A percentile compares a stretch with the other conserved stretches of the same genome.
Evolutionary conservation across 2,329 filamentous ascomycete genomes (phyloP).

Genomic region (Raffaelea ambrosiae): DNA sequence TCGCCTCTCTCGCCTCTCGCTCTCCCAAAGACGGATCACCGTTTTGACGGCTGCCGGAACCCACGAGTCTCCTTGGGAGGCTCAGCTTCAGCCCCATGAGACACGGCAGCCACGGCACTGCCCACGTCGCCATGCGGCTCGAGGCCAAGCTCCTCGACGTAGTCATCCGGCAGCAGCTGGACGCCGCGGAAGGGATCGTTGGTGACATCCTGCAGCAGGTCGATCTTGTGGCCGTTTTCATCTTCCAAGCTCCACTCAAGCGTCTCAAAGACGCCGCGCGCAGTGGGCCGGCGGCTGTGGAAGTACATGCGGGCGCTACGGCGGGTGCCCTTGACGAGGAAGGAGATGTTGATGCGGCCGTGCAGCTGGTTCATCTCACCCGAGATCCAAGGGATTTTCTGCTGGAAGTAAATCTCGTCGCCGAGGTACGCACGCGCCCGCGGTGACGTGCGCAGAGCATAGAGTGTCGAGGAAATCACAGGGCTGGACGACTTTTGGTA

Average conservation of each 20-base stretch:
- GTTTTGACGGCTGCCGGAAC: slow-evolving; percentile 41
- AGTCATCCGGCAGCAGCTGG: slow-evolving; percentile 12
- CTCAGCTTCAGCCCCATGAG: neutral
- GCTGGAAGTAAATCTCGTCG: slow-evolving; percentile 75
- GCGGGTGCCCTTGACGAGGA: slow-evolving; percentile 75
- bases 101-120: slow-evolving; percentile 1
- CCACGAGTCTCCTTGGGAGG: slow-evolving; percentile 26
- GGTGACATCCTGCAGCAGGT: slow-evolving; percentile 59
- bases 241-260: slow-evolving; percentile 80
- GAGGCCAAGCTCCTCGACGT: slow-evolving; percentile 25
- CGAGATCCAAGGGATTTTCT: slow-evolving; percentile 73
- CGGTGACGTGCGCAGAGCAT: slow-evolving; percentile 76
- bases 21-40: too few species aligned
- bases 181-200: slow-evolving; percentile 14
- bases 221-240: slow-evolving; percentile 50
- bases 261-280: slow-evolving; percentile 67
- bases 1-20: too few species aligned
- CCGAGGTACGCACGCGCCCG: slow-evolving; percentile 70
- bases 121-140: slow-evolving; percentile 10
- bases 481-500: slow-evolving; percentile 93
- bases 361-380: slow-evolving; percentile 91
- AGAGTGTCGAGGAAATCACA: slow-evolving; percentile 79
- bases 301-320: slow-evolving; percentile 69
- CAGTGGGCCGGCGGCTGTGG: slow-evolving; percentile 57
- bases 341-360: slow-evolving; percentile 79